Evolutionary conservation across 768 basidiomycete genomes (phyloP).

Genomic region (Hericium erinaceus): DNA sequence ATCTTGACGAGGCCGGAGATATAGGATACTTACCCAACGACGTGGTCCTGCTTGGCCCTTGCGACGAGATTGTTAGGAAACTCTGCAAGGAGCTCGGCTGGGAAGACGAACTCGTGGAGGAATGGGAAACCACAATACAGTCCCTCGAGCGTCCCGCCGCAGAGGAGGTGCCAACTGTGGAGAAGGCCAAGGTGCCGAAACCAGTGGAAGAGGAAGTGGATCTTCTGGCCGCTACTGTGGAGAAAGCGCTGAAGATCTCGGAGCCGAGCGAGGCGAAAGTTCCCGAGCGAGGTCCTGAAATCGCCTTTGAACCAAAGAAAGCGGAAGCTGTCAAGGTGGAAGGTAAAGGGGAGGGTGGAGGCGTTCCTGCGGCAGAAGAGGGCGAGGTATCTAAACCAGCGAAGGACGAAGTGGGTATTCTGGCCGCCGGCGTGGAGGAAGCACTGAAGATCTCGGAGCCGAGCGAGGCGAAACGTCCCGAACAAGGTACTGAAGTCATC

Average conservation of each 20-base stretch:
- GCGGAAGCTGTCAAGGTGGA: background rate
- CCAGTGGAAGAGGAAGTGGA: background rate
- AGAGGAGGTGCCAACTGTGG: background rate
- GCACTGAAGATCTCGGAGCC: too few relatives aligned
- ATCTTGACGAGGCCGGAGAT: constrained; percentile 10
- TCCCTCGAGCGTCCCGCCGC: constrained; percentile 1
- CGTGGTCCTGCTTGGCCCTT: constrained; percentile 12
- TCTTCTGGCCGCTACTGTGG: background rate
- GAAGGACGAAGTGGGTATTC: too few relatives aligned
- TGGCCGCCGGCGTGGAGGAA: too few relatives aligned
- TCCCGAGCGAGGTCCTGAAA: background rate
- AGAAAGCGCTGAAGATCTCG: background rate
- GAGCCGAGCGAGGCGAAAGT: background rate
- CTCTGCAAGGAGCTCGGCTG: constrained; percentile 13
- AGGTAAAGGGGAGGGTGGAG: background rate
- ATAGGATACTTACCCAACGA: constrained; percentile 8
- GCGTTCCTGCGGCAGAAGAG: background rate
- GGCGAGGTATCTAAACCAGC: background rate
- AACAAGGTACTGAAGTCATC: too few relatives aligned
- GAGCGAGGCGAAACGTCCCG: too few relatives aligned
- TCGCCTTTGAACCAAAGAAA: background rate
- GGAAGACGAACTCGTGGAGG: constrained; percentile 10
- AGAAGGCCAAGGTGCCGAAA: background rate
- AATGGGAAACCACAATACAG: constrained; percentile 4
- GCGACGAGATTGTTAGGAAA: constrained; percentile 12